These are phyloP conservation scores for Leptodermis oblonga DNA, from an alignment of 257 asterid species.

Conservation along the genomic window DNA sequence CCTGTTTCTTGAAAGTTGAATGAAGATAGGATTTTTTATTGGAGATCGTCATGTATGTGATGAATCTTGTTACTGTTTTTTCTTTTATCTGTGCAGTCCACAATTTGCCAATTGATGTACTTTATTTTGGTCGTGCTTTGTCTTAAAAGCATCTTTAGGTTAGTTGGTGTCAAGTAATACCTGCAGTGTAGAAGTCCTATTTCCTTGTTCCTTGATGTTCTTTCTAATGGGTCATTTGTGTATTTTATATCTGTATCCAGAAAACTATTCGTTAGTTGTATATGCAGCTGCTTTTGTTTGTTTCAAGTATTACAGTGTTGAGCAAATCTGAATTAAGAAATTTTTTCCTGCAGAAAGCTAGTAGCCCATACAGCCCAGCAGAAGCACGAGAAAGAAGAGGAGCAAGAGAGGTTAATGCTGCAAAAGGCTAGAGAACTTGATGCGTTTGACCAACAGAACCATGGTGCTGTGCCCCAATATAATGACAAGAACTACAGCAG, in stretches of 20 bases:
- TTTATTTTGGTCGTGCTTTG: neutral
- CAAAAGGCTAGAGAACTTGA: conserved; percentile 78
- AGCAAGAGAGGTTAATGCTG: conserved; percentile 53
- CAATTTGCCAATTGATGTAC: neutral
- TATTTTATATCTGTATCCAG: neutral
- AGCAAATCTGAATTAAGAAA: neutral
- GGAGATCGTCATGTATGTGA: neutral
- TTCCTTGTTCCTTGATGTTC: neutral
- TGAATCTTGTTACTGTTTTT: neutral
- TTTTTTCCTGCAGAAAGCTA: conserved; percentile 46
- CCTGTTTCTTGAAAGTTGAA: neutral
- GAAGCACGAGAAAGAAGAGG: conserved; percentile 73
- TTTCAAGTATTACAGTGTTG: neutral
- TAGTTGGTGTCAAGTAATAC: neutral
- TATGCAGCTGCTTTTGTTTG: neutral
- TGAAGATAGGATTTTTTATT: neutral
- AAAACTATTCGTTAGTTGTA: neutral
- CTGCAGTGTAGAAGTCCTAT: neutral
- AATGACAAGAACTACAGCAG: conserved; percentile 53
- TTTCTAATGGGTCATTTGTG: neutral
- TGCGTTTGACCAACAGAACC: conserved; percentile 89
- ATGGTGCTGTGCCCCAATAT: conserved; percentile 86
- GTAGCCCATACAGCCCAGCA: conserved; percentile 56
- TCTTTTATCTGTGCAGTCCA: neutral
- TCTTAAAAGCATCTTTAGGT: neutral